These are phyloP conservation scores for Selaginella tamariscina DNA, from an alignment of 75 land plant species.

Conservation along the genomic window DNA sequence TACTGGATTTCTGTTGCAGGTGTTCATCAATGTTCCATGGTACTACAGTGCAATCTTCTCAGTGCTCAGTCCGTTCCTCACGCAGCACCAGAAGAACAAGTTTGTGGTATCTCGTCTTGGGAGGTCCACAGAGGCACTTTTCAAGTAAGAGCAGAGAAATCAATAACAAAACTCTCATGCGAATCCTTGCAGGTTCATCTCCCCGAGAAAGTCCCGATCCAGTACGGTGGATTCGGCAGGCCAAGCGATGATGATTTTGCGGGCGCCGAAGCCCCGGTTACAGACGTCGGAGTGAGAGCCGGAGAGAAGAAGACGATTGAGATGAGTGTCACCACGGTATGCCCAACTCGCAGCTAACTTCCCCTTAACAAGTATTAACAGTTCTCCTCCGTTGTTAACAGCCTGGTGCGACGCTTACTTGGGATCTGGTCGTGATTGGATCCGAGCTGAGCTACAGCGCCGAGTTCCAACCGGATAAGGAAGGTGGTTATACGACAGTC, in stretches of 20 bases:
- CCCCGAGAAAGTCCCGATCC: conserved; percentile 81
- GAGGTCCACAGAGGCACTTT: conserved; percentile 59
- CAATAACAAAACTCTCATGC: no score
- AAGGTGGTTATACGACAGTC: background rate
- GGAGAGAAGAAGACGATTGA: conserved; percentile 74
- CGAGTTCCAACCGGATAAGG: conserved; percentile 5
- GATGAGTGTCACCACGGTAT: conserved; percentile 34
- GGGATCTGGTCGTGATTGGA: conserved; percentile 9
- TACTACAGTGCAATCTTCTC: conserved; percentile 74
- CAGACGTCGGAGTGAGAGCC: conserved; percentile 60
- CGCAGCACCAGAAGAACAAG: conserved; percentile 91
- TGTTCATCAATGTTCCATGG: conserved; percentile 92
- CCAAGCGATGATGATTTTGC: conserved; percentile 38
- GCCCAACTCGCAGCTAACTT: background rate
- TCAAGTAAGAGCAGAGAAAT: conserved; percentile 58
- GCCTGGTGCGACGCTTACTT: background rate
- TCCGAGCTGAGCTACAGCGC: conserved; percentile 6
- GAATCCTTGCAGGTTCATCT: conserved; percentile 49
- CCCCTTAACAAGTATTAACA: background rate
- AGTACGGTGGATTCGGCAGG: conserved; percentile 81
- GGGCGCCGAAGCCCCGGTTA: conserved; percentile 52
- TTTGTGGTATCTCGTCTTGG: conserved; percentile 65
- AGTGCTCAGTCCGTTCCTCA: conserved; percentile 70
- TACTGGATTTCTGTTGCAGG: conserved; percentile 24
- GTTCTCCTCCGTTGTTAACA: background rate